Conservation (phyloP, 2,329 filamentous ascomycete species). For the Hysterium pulicare region DNA sequence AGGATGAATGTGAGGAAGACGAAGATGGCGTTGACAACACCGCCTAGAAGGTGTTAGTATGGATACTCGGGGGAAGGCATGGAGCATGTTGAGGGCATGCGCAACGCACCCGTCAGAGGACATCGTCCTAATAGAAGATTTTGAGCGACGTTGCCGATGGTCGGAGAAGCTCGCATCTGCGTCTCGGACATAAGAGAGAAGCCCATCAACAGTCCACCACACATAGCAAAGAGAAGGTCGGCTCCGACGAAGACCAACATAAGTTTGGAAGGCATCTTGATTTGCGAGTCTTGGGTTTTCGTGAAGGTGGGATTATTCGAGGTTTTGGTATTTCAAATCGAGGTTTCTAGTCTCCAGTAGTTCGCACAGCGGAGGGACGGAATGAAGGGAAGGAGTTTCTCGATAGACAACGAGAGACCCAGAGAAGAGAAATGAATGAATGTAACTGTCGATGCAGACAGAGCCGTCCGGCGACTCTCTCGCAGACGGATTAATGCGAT, state of each 20-base stretch:
- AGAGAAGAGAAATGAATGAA: constrained; percentile 25
- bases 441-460: constrained; percentile 26
- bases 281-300: neutral
- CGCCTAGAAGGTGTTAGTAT: constrained; percentile 47
- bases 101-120: constrained; percentile 50
- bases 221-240: constrained; percentile 52
- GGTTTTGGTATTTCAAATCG: neutral
- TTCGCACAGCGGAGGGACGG: constrained; percentile 1
- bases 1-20: constrained; percentile 68
- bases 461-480: constrained; percentile 40
- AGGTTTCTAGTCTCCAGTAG: neutral
- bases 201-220: constrained; percentile 51
- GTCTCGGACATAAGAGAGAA: constrained; percentile 52
- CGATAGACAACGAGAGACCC: constrained; percentile 3
- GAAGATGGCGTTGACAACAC: constrained; percentile 68
- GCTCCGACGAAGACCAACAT: constrained; percentile 50
- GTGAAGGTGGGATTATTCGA: neutral
- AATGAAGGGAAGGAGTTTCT: constrained; percentile 2
- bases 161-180: constrained; percentile 41
- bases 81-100: constrained; percentile 15
- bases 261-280: constrained; percentile 51
- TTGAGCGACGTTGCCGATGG: constrained; percentile 48
- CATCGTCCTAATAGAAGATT: constrained; percentile 52
- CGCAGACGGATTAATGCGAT: constrained; percentile 22
- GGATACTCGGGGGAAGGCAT: constrained; percentile 2